Percentiles rank a stretch among this genome's conserved stretches.
phyloP scores from a whole-genome alignment of 169 alveolate genomes.

The Cryptosporidium andersoni region DNA sequence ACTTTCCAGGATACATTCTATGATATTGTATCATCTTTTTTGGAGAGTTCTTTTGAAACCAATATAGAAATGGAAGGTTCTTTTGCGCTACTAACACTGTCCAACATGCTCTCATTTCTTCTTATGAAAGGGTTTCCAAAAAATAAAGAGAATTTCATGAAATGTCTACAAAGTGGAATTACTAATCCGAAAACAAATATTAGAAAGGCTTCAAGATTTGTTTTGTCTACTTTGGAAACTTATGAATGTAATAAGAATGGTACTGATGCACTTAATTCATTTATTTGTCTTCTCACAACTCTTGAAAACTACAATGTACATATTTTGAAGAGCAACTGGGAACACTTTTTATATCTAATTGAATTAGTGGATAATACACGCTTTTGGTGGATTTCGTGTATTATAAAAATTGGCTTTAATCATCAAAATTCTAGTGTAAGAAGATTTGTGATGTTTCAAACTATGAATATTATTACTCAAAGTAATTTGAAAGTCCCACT shows the following conservation, averaged over 20 bases:
- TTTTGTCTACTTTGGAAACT: neutral
- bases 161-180: constrained; percentile 14
- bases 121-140: neutral
- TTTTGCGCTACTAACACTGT: constrained; percentile 22
- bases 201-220: constrained; percentile 54
- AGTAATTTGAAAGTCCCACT: neutral
- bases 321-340: constrained; percentile 74
- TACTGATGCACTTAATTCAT: constrained; percentile 40
- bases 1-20: too few species aligned
- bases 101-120: constrained; percentile 8
- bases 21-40: too few species aligned
- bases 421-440: constrained; percentile 51
- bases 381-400: constrained; percentile 45
- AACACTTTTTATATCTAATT: constrained; percentile 34
- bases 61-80: constrained; percentile 5
- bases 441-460: constrained; percentile 42
- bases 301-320: constrained; percentile 74
- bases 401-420: constrained; percentile 40
- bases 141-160: neutral
- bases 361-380: constrained; percentile 6
- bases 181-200: constrained; percentile 7
- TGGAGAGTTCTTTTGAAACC: constrained; percentile 15
- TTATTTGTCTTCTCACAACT: constrained; percentile 71
- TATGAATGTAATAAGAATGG: neutral
- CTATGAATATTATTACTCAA: constrained; percentile 15